Conservation (phyloP, 139 green algal genomes). For the Tetradesmus obliquus region DNA sequence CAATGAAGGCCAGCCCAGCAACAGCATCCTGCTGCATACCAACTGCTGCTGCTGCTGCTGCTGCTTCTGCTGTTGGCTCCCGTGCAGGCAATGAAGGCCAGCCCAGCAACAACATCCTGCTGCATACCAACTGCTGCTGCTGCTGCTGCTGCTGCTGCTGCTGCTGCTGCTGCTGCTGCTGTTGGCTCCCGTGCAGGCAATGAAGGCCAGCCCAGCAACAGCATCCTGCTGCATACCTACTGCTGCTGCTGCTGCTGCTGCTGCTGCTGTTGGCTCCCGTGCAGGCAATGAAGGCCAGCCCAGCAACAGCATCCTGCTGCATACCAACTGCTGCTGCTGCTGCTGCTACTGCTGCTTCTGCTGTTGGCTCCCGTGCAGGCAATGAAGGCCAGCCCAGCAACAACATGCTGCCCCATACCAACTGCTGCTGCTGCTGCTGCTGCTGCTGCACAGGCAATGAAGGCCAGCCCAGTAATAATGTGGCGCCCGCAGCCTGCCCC, state of each 20-base stretch:
- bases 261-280: too few relatives aligned
- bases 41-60: background rate
- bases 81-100: background rate
- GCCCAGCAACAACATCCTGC: background rate
- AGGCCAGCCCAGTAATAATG: background rate
- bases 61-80: background rate
- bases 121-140: too few relatives aligned
- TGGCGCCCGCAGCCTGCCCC: background rate
- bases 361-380: too few relatives aligned
- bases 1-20: background rate
- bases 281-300: background rate
- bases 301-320: background rate
- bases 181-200: too few relatives aligned
- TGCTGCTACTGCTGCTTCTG: too few relatives aligned
- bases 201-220: background rate
- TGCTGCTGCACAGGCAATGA: background rate
- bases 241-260: too few relatives aligned
- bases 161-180: background rate
- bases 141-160: background rate
- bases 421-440: background rate
- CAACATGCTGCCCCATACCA: background rate
- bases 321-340: background rate
- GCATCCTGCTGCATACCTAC: too few relatives aligned
- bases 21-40: background rate
- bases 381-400: too few relatives aligned